phyloP scores from a whole-genome alignment of 305 asterid genomes.

The Ruellia speciosa region DNA sequence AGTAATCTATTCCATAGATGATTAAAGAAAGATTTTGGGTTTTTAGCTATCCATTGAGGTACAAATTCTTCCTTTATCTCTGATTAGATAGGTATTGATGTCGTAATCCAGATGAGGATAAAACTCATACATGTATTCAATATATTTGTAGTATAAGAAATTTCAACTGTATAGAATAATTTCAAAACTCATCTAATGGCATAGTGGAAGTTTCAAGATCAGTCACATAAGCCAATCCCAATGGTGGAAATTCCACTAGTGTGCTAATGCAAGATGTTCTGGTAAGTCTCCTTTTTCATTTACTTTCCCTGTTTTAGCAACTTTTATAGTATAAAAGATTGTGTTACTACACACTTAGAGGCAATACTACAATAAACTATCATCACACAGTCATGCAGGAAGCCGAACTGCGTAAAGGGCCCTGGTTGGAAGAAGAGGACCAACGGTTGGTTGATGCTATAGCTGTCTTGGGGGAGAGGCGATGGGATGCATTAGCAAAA shows the following conservation, averaged over 20 bases:
- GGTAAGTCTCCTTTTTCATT: slow-evolving; percentile 23
- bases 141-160: not conserved
- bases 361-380: slow-evolving; percentile 12
- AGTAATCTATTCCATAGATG: too few species aligned
- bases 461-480: slow-evolving; percentile 46
- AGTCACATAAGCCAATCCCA: slow-evolving; percentile 17
- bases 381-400: slow-evolving; percentile 30
- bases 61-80: too few species aligned
- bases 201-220: slow-evolving; percentile 8
- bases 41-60: too few species aligned
- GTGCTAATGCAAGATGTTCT: slow-evolving; percentile 36
- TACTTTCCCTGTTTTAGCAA: slow-evolving; percentile 19
- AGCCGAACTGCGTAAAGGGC: slow-evolving; percentile 45
- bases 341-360: not conserved
- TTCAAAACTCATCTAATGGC: slow-evolving; percentile 13
- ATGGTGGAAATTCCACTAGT: slow-evolving; percentile 41
- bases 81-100: too few species aligned
- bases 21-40: too few species aligned
- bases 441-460: slow-evolving; percentile 35
- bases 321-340: slow-evolving; percentile 32
- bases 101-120: too few species aligned
- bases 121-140: too few species aligned
- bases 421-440: slow-evolving; percentile 72
- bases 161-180: not conserved
- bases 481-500: slow-evolving; percentile 78